phyloP scores from a whole-genome alignment of 192 early-diverging fungal genomes.

The Coemansia erecta region DNA sequence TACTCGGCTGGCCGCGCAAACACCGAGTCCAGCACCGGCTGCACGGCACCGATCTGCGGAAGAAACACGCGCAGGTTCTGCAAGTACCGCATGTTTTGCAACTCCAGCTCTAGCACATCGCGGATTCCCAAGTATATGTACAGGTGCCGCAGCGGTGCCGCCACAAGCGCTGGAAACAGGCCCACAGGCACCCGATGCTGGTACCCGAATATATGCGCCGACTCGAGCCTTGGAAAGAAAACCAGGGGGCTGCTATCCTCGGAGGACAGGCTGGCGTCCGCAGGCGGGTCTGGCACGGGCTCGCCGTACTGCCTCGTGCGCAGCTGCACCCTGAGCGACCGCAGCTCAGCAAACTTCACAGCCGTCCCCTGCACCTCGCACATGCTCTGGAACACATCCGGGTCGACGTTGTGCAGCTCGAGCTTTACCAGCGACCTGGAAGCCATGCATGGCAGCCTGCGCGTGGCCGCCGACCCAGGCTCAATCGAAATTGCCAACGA shows the following conservation, averaged over 20 bases:
- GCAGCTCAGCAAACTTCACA: slow-evolving; percentile 17
- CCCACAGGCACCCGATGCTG: slow-evolving; percentile 21
- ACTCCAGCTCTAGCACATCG: slow-evolving; percentile 10
- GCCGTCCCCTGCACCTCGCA: not conserved
- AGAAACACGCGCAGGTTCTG: slow-evolving; percentile 17
- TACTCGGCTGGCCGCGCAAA: slow-evolving; percentile 1
- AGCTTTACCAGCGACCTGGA: slow-evolving; percentile 19
- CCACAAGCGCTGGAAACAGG: slow-evolving; percentile 17
- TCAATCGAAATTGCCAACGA: slow-evolving; percentile 21
- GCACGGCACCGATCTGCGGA: slow-evolving; percentile 19
- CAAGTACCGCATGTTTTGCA: slow-evolving; percentile 20
- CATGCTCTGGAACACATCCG: slow-evolving; percentile 12
- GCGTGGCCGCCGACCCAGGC: slow-evolving; percentile 1
- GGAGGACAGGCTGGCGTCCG: not conserved
- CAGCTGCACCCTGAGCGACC: slow-evolving; percentile 17
- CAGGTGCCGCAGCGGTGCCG: slow-evolving; percentile 15
- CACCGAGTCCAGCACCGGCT: slow-evolving; percentile 19
- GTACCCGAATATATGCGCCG: slow-evolving; percentile 18
- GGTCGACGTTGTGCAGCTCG: slow-evolving; percentile 20
- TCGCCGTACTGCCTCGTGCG: slow-evolving; percentile 14
- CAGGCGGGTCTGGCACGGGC: slow-evolving; percentile 2
- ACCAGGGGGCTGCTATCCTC: not conserved
- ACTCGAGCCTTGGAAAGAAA: slow-evolving; percentile 22
- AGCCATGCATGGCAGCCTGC: slow-evolving; percentile 16
- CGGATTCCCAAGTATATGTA: slow-evolving; percentile 20